Evolutionary conservation across 208 protist genomes (phyloP).

Genomic region (Novymonas esmeraldas): DNA sequence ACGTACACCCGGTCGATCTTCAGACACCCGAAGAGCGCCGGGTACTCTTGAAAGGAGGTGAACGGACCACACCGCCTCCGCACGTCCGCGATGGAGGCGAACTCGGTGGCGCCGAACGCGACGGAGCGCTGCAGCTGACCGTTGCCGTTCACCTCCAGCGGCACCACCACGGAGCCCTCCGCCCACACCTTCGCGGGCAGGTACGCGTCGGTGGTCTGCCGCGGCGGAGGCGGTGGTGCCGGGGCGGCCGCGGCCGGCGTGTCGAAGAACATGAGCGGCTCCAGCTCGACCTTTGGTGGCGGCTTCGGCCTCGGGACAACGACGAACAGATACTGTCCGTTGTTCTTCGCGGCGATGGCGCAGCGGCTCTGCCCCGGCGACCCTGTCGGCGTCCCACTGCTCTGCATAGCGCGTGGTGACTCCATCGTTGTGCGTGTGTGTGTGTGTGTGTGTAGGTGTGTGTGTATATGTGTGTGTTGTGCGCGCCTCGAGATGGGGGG

Average conservation of each 20-base stretch:
- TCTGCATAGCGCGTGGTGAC: not conserved
- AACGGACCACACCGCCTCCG: slow-evolving; percentile 67
- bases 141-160: slow-evolving; percentile 50
- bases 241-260: slow-evolving; percentile 3
- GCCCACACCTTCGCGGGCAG: slow-evolving; percentile 25
- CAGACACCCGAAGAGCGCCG: slow-evolving; percentile 74
- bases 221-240: slow-evolving; percentile 6
- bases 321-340: slow-evolving; percentile 63
- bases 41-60: slow-evolving; percentile 57
- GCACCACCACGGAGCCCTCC: slow-evolving; percentile 40
- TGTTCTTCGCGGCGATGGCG: slow-evolving; percentile 50
- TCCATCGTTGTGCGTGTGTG: no score
- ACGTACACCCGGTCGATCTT: slow-evolving; percentile 81
- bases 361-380: slow-evolving; percentile 41
- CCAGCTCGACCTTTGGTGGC: slow-evolving; percentile 39
- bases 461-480: no score
- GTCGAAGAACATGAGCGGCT: slow-evolving; percentile 81
- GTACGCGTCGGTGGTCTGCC: slow-evolving; percentile 34
- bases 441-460: no score
- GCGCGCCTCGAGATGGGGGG: no score
- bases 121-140: slow-evolving; percentile 61
- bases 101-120: slow-evolving; percentile 59
- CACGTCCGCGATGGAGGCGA: slow-evolving; percentile 53
- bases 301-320: slow-evolving; percentile 47
- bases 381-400: not conserved